Base-by-base conservation (phyloP, 2,329 filamentous ascomycete genomes). In the Monilinia fructigena region DNA sequence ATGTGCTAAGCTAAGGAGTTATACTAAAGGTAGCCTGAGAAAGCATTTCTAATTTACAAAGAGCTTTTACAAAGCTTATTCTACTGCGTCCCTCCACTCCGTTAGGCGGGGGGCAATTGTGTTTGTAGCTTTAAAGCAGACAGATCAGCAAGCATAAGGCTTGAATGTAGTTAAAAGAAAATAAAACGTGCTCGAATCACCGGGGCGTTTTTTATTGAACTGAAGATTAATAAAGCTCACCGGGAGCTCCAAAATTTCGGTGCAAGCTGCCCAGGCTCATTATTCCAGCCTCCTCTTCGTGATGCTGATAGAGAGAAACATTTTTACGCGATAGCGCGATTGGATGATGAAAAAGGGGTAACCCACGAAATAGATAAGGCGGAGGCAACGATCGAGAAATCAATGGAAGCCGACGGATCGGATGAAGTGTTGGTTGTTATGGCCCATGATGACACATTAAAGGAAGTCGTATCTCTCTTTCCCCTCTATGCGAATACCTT, bases 401-500 rank as follows among this genome's bases (percentile, higher is more conserved):
- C 84, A 38, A 77, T 80, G 62, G 80, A 81, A 35, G 76, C 78
- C 11, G 82, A 84, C 72, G 81, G 77, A 2, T 71, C 76, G 10
- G 77, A 80, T 18, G 76, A 79, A 50, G 71, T 83, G 3, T 74
- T 85, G 18, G 76, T 83, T 5, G 72, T 80, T 1, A 77, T 82
- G 35, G 80, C 82, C 10, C 82, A 85, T 70, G 82, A 85, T 70
- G 74, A 75, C 50, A 76, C 72, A 66, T 67, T 84, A 55, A 62
- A 79, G 45, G 74, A 76, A 31, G 75, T 82, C 3, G 73, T 82
- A 0, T 80, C 82, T 8, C 80, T 84, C 67, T 86, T 83, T 70
- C 83, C 83, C 0, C 76, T 78, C 61, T 76, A 71, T n/a, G 78
- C 80, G 14, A 82, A 84, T 69, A 77, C 76, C 7, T 85, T 82